phyloP scores from a whole-genome alignment of 345 rosid species.

The Toxicodendron radicans region DNA sequence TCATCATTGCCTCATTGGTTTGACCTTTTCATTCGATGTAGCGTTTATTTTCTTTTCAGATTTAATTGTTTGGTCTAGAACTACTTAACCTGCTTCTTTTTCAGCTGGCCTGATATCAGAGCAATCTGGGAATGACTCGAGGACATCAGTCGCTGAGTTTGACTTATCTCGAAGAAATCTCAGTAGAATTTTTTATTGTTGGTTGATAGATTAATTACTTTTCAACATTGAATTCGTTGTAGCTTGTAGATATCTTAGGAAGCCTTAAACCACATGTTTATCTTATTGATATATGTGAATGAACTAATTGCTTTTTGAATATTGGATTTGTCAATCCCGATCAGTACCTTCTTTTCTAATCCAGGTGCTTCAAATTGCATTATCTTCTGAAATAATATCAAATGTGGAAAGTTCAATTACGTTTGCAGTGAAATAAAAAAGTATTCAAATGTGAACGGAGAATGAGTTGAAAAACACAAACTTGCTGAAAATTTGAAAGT shows the following conservation, averaged over 20 bases:
- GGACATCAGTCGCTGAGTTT: slow-evolving; percentile 4
- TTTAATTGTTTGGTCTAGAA: slow-evolving; percentile 1
- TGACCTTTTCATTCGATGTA: not conserved
- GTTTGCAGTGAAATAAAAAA: too few relatives aligned
- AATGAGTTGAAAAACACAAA: too few relatives aligned
- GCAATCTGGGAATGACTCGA: slow-evolving; percentile 3
- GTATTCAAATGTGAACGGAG: too few relatives aligned
- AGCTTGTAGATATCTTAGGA: not conserved
- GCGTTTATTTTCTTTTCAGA: not conserved
- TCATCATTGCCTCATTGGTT: too few relatives aligned
- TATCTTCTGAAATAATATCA: not conserved
- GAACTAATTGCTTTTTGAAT: not conserved
- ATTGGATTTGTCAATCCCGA: not conserved
- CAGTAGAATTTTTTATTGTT: not conserved
- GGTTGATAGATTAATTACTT: not conserved
- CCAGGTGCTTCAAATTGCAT: too few relatives aligned
- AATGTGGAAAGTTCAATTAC: not conserved
- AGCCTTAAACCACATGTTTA: not conserved
- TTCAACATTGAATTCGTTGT: not conserved
- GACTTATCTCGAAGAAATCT: not conserved
- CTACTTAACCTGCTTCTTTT: slow-evolving; percentile 6
- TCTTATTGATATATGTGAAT: not conserved
- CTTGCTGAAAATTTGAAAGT: too few relatives aligned
- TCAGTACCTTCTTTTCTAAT: not conserved
- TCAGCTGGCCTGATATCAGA: slow-evolving; percentile 15